phyloP scores from a whole-genome alignment of 441 rosid genomes.

The Raphanus hybrid region DNA sequence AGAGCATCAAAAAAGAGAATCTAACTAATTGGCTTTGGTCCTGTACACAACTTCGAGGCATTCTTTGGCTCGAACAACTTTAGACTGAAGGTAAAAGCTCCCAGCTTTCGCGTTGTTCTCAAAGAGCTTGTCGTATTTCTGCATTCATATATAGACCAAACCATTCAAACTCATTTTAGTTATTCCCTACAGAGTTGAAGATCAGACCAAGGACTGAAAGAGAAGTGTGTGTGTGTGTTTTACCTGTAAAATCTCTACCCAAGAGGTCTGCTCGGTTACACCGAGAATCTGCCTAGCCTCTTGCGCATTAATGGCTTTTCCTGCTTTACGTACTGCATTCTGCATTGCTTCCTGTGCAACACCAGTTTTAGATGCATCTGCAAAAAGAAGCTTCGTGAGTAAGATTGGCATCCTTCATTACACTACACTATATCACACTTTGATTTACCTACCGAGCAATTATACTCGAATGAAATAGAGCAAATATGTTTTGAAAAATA shows the following conservation, averaged over 20 bases:
- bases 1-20: neutral
- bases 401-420: neutral
- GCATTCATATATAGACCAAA: conserved; percentile 28
- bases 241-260: conserved; percentile 86
- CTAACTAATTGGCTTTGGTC: conserved; percentile 27
- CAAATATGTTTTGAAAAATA: conserved; percentile 28
- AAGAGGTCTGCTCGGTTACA: conserved; percentile 64
- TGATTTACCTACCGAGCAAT: neutral
- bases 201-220: neutral
- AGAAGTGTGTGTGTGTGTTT: conserved; percentile 37
- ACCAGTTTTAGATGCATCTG: conserved; percentile 89
- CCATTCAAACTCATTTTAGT: neutral
- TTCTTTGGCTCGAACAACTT: conserved; percentile 92
- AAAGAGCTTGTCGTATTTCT: conserved; percentile 80
- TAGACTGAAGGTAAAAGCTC: conserved; percentile 92
- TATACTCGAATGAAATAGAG: neutral
- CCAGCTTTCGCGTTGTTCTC: conserved; percentile 86
- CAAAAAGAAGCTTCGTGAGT: conserved; percentile 3
- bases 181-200: neutral
- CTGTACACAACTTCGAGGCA: conserved; percentile 62
- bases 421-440: neutral
- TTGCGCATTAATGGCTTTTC: conserved; percentile 78
- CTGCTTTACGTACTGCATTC: conserved; percentile 62
- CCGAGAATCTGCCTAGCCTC: conserved; percentile 94
- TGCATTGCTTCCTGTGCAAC: conserved; percentile 85